phyloP scores from a whole-genome alignment of 2,329 filamentous ascomycete species.

The Parasarocladium wereldwijsianum region DNA sequence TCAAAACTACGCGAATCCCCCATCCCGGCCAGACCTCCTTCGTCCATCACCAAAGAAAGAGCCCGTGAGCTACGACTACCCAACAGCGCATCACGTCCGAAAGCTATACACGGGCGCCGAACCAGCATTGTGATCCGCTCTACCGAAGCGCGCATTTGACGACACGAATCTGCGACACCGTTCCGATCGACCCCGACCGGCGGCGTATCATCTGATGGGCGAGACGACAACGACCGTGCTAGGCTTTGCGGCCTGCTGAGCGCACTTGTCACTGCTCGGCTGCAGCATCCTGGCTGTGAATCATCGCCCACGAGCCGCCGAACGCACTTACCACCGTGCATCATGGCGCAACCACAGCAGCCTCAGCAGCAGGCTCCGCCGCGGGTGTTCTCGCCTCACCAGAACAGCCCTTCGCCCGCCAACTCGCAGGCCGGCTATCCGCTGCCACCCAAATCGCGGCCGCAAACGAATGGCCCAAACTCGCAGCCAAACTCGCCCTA shows the following conservation, averaged over 20 bases:
- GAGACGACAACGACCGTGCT: conserved; percentile 26
- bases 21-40: conserved; percentile 16
- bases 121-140: no score
- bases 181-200: conserved; percentile 7
- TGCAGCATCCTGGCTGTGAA: background rate
- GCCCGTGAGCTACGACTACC: background rate
- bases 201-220: conserved; percentile 27
- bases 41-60: conserved; percentile 8
- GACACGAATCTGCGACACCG: conserved; percentile 5
- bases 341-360: conserved; percentile 53
- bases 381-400: conserved; percentile 45
- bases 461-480: conserved; percentile 42
- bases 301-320: no score
- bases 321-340: no score
- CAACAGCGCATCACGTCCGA: conserved; percentile 2
- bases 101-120: no score
- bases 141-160: no score
- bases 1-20: conserved; percentile 24
- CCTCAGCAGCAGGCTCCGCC: conserved; percentile 36
- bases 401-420: conserved; percentile 45
- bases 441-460: conserved; percentile 57
- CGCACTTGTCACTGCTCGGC: conserved; percentile 11
- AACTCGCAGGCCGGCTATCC: conserved; percentile 35
- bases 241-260: conserved; percentile 35
- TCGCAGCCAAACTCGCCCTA: conserved; percentile 53